These are phyloP conservation scores for Lizanozyma gosingica DNA, from an alignment of 1,139 yeast species.

Conservation along the genomic window DNA sequence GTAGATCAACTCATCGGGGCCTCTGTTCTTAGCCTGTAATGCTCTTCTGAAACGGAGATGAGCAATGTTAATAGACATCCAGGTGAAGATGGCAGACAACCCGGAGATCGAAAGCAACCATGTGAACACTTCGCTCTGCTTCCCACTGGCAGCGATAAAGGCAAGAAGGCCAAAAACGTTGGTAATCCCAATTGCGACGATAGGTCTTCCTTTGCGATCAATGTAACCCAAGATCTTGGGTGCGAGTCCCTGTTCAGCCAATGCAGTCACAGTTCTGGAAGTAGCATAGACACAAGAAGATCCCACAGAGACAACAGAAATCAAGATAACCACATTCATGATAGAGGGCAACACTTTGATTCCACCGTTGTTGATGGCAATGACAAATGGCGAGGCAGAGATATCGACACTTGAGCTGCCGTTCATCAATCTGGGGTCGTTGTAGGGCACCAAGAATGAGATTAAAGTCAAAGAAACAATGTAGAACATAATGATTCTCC, in stretches of 20 bases:
- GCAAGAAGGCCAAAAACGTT: slow-evolving; percentile 31
- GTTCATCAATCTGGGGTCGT: slow-evolving; percentile 11
- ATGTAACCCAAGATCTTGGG: slow-evolving; percentile 28
- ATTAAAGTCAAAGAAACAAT: slow-evolving; percentile 23
- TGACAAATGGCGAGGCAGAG: slow-evolving; percentile 47
- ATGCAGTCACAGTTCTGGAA: slow-evolving; percentile 32
- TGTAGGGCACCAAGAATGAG: slow-evolving; percentile 26
- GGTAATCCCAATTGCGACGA: slow-evolving; percentile 25
- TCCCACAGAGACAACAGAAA: slow-evolving; percentile 35
- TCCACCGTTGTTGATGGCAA: slow-evolving; percentile 49
- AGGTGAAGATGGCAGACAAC: slow-evolving; percentile 31
- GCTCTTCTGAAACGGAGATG: slow-evolving; percentile 34
- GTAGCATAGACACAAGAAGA: slow-evolving; percentile 38
- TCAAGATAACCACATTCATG: slow-evolving; percentile 33
- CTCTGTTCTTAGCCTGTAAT: slow-evolving; percentile 18
- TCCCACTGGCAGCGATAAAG: slow-evolving; percentile 30
- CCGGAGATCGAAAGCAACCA: slow-evolving; percentile 38
- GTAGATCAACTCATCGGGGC: slow-evolving; percentile 33
- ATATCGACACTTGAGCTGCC: slow-evolving; percentile 16
- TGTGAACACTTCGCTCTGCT: slow-evolving; percentile 26
- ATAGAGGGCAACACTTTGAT: slow-evolving; percentile 35
- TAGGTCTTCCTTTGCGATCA: slow-evolving; percentile 34
- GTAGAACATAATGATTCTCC: slow-evolving; percentile 28
- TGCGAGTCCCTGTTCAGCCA: slow-evolving; percentile 35
- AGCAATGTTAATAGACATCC: slow-evolving; percentile 31